A percentile compares a stretch with the other conserved stretches of the same genome.
phyloP scores from a whole-genome alignment of 2,329 filamentous ascomycete genomes.

The Ramularia collo-cygni region DNA sequence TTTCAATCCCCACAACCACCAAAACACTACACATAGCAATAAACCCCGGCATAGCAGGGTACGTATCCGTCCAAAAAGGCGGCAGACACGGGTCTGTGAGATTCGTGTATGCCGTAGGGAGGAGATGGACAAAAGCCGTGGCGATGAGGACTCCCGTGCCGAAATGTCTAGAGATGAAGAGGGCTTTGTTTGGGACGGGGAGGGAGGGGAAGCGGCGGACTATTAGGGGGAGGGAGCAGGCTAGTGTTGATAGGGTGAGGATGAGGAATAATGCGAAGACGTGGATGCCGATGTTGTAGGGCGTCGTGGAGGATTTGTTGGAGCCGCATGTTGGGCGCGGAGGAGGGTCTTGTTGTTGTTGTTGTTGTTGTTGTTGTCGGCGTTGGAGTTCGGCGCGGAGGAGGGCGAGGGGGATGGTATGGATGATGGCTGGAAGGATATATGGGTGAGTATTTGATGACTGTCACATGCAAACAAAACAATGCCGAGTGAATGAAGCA shows the following conservation, averaged over 20 bases:
- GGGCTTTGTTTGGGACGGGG: slow-evolving; percentile 51
- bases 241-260: slow-evolving; percentile 48
- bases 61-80: slow-evolving; percentile 70
- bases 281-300: slow-evolving; percentile 51
- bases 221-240: slow-evolving; percentile 56
- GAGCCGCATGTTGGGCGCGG: slow-evolving; percentile 46
- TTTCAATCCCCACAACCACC: slow-evolving; percentile 77
- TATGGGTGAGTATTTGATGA: no score
- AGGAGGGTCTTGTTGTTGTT: not conserved
- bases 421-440: not conserved
- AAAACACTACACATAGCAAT: slow-evolving; percentile 79
- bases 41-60: slow-evolving; percentile 71
- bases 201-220: slow-evolving; percentile 54
- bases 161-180: slow-evolving; percentile 55
- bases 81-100: slow-evolving; percentile 63
- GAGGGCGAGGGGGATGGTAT: slow-evolving; percentile 16
- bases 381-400: slow-evolving; percentile 45
- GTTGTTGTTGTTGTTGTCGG: slow-evolving; percentile 38
- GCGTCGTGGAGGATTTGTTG: slow-evolving; percentile 32
- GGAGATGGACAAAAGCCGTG: slow-evolving; percentile 53
- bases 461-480: not conserved
- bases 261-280: slow-evolving; percentile 54
- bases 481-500: not conserved
- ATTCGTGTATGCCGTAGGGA: slow-evolving; percentile 56
- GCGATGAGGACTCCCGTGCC: slow-evolving; percentile 52